A percentile compares a stretch with the other conserved stretches of the same genome.
Conservation (phyloP, 1,284 basidiomycete species). For the Volvariella surrecta region DNA sequence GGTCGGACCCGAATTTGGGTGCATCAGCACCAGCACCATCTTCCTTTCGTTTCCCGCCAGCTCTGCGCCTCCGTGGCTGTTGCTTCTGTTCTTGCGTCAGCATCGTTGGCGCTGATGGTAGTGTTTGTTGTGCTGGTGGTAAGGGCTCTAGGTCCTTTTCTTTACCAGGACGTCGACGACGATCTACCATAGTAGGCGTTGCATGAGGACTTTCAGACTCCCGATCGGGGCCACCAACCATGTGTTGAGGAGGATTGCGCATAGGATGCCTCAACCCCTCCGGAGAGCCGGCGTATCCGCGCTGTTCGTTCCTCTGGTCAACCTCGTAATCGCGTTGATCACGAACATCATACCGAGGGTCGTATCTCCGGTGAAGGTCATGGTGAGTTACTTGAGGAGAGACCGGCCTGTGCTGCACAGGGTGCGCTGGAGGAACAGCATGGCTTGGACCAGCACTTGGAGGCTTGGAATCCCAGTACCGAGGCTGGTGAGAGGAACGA, state of each 20-base stretch:
- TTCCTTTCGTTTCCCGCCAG: conserved; percentile 20
- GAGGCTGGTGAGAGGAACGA: conserved; percentile 32
- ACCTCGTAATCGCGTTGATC: conserved; percentile 27
- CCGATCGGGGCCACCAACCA: conserved; percentile 23
- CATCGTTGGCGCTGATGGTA: conserved; percentile 15
- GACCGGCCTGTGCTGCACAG: conserved; percentile 17
- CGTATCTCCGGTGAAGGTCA: conserved; percentile 26
- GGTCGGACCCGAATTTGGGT: conserved; percentile 22
- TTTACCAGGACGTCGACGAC: conserved; percentile 22
- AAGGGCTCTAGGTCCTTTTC: conserved; percentile 22
- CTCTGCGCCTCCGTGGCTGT: neutral
- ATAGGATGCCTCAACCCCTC: conserved; percentile 20
- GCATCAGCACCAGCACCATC: conserved; percentile 25
- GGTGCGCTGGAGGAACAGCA: conserved; percentile 11
- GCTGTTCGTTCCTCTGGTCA: conserved; percentile 16
- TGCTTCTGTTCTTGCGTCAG: conserved; percentile 7
- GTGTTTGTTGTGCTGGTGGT: conserved; percentile 7
- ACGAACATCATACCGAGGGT: conserved; percentile 31
- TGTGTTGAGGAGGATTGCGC: conserved; percentile 18
- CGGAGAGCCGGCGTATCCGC: conserved; percentile 25
- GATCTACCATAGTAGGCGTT: conserved; percentile 16
- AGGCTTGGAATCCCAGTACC: conserved; percentile 38
- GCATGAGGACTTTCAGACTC: conserved; percentile 32
- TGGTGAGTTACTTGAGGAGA: conserved; percentile 23
- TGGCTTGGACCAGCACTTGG: conserved; percentile 10